Conservation (phyloP, 1,284 basidiomycete species). For the Omphalotus olearius region DNA sequence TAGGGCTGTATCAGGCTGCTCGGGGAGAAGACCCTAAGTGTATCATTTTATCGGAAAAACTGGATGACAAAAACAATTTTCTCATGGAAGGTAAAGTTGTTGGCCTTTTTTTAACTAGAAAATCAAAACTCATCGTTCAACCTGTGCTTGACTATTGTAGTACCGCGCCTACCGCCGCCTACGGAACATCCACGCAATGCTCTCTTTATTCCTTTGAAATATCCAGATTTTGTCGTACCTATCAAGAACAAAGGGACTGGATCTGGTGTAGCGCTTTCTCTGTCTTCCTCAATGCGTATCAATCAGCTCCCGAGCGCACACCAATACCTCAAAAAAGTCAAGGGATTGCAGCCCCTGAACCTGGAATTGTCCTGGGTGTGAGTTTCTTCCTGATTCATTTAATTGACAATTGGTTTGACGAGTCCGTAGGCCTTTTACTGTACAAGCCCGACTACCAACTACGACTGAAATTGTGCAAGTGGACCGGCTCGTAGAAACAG, state of each 20-base stretch:
- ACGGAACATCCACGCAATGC: conserved; percentile 24
- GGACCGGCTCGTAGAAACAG: conserved; percentile 22
- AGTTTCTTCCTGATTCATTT: no score
- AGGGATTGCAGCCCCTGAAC: conserved; percentile 54
- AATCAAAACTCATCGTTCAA: not conserved
- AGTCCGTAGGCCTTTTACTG: conserved; percentile 37
- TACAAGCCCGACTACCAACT: conserved; percentile 27
- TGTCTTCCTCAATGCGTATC: no score
- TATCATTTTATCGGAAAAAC: conserved; percentile 46
- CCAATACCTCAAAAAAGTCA: conserved; percentile 46
- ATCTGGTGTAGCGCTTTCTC: not conserved
- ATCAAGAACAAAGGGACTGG: conserved; percentile 8
- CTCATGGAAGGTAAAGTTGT: conserved; percentile 47
- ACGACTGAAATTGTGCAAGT: conserved; percentile 18
- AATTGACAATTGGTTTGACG: no score
- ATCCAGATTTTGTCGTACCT: conserved; percentile 27
- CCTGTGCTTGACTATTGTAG: not conserved
- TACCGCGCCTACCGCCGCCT: conserved; percentile 9
- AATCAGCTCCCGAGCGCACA: not conserved
- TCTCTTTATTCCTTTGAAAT: conserved; percentile 30
- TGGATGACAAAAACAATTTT: conserved; percentile 44
- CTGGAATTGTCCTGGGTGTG: conserved; percentile 70
- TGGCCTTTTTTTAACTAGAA: not conserved
- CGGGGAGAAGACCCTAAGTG: conserved; percentile 28
- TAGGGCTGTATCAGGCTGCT: not conserved